Evolutionary conservation across 108 stramenopile species (phyloP).

Genomic region (Schizochytrium sp.): DNA sequence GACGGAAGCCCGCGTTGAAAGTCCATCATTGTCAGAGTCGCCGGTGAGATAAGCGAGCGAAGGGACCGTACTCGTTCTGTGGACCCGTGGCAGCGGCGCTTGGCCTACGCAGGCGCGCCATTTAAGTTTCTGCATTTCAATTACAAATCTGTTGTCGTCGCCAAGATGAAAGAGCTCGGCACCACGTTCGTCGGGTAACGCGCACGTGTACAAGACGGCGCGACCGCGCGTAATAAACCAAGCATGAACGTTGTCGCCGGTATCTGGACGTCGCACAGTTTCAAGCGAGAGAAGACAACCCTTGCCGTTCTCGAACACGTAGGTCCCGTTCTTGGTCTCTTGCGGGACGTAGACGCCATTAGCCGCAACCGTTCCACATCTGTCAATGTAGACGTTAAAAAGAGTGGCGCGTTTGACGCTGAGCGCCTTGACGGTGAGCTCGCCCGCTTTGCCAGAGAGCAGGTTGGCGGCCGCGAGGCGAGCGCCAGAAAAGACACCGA

Average conservation of each 20-base stretch:
- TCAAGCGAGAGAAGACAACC: conserved; percentile 9
- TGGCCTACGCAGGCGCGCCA: neutral
- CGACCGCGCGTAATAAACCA: neutral
- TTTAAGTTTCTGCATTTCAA: neutral
- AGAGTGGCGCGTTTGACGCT: neutral
- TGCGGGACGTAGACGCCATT: conserved; percentile 3
- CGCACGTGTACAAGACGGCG: neutral
- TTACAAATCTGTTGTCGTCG: neutral
- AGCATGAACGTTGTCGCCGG: neutral
- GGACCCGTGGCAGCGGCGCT: neutral
- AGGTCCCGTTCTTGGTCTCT: neutral
- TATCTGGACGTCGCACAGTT: neutral
- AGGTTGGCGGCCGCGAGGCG: neutral
- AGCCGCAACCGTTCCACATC: neutral
- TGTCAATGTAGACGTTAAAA: neutral
- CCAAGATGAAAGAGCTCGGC: neutral
- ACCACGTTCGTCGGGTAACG: neutral
- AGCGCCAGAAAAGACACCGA: neutral
- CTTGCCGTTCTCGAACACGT: neutral
- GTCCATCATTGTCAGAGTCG: neutral
- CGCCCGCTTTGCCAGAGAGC: neutral
- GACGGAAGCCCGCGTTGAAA: neutral
- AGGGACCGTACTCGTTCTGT: neutral
- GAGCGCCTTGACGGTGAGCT: neutral
- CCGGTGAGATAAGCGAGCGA: neutral